phyloP scores from a whole-genome alignment of 768 basidiomycete genomes.

The Tephrocybe sp. region DNA sequence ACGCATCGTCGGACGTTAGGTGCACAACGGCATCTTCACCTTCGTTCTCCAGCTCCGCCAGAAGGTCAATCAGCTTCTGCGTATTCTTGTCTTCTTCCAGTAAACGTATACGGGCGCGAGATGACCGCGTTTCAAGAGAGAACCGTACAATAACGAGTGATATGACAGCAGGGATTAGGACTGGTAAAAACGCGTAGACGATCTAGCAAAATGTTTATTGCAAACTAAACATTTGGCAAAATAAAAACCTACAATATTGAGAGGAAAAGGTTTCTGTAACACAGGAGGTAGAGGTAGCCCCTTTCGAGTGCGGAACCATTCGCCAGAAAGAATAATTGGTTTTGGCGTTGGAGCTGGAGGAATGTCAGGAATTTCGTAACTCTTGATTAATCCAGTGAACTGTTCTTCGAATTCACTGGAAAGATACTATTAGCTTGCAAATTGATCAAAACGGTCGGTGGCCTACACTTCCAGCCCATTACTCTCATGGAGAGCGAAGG shows the following conservation, averaged over 20 bases:
- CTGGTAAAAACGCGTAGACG: slow-evolving; percentile 53
- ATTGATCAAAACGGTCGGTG: background rate
- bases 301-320: slow-evolving; percentile 40
- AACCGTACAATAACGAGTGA: slow-evolving; percentile 55
- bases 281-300: slow-evolving; percentile 53
- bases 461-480: slow-evolving; percentile 65
- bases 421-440: background rate
- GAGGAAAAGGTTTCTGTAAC: slow-evolving; percentile 60
- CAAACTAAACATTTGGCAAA: background rate
- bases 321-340: slow-evolving; percentile 35
- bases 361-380: slow-evolving; percentile 41
- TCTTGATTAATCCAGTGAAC: slow-evolving; percentile 55
- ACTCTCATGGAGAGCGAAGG: slow-evolving; percentile 51
- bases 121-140: slow-evolving; percentile 52
- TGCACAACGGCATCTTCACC: slow-evolving; percentile 63
- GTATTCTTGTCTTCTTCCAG: slow-evolving; percentile 57
- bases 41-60: slow-evolving; percentile 56
- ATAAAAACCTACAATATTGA: slow-evolving; percentile 58
- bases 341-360: slow-evolving; percentile 39
- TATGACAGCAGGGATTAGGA: slow-evolving; percentile 61
- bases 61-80: slow-evolving; percentile 51
- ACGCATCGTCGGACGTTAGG: slow-evolving; percentile 27
- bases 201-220: slow-evolving; percentile 31
- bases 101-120: slow-evolving; percentile 59
- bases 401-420: slow-evolving; percentile 53